Conservation (phyloP, 306 rosid genomes). For the Dryas alaskensis region DNA sequence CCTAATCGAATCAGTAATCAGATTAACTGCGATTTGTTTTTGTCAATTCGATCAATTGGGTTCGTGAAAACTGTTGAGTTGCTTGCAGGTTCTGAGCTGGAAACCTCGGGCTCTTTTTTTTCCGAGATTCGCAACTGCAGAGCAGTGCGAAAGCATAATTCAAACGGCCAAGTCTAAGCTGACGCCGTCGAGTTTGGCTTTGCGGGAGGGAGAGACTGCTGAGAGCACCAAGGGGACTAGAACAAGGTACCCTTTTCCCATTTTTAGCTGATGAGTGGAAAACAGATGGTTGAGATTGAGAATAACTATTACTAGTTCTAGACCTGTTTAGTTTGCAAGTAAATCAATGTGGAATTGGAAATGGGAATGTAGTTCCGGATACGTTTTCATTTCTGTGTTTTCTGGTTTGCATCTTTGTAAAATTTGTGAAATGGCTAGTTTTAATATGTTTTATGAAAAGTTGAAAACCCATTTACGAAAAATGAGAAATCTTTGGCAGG, state of each 20-base stretch:
- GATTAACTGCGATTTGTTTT: background rate
- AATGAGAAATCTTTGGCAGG: background rate
- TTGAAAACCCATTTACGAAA: background rate
- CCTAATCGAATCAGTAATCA: background rate
- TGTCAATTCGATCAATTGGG: background rate
- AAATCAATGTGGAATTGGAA: background rate
- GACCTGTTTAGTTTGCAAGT: background rate
- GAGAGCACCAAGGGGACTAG: constrained; percentile 57
- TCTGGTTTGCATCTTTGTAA: background rate
- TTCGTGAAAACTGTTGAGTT: background rate
- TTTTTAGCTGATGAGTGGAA: background rate
- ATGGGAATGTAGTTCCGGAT: background rate
- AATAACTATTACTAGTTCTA: background rate
- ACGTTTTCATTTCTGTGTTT: background rate
- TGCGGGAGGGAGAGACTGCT: constrained; percentile 55
- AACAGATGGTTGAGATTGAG: background rate
- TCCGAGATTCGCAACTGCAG: constrained; percentile 38
- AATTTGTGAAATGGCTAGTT: background rate
- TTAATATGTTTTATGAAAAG: background rate
- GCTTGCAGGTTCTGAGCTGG: constrained; percentile 41
- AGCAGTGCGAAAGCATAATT: constrained; percentile 45
- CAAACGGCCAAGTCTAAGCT: constrained; percentile 46
- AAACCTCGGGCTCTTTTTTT: constrained; percentile 39
- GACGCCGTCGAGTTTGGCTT: constrained; percentile 54
- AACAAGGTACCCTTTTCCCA: constrained; percentile 50